These are phyloP conservation scores for Dryas integrifolia DNA, from an alignment of 331 rosid genomes.

Conservation along the genomic window DNA sequence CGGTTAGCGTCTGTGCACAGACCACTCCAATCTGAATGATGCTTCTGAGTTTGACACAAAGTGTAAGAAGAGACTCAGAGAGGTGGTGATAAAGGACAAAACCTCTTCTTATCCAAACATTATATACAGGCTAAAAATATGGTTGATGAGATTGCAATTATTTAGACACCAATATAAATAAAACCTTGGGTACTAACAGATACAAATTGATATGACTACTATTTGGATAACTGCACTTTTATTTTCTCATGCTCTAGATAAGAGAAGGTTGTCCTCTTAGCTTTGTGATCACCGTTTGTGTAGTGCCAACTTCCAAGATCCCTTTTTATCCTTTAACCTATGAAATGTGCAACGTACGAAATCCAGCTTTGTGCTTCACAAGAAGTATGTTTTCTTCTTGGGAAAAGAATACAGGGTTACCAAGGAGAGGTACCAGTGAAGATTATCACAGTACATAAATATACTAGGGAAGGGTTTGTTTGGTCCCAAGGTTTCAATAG, in stretches of 20 bases:
- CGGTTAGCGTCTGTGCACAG: not conserved
- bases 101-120: not conserved
- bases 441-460: too few species aligned
- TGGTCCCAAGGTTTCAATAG: too few species aligned
- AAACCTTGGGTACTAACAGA: not conserved
- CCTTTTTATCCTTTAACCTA: not conserved
- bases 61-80: too few species aligned
- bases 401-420: too few species aligned
- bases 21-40: not conserved
- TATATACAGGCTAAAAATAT: not conserved
- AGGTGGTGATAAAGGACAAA: not conserved
- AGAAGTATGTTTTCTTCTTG: too few species aligned
- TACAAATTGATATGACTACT: not conserved
- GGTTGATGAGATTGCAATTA: not conserved
- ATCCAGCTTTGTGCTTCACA: too few species aligned
- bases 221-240: not conserved
- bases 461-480: too few species aligned
- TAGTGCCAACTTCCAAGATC: not conserved
- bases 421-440: too few species aligned
- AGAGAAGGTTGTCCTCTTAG: not conserved
- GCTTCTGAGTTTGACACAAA: slow-evolving; percentile 1
- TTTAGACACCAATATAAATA: not conserved
- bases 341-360: not conserved
- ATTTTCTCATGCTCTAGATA: too few species aligned
- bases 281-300: not conserved